phyloP scores from a whole-genome alignment of 2,329 filamentous ascomycete genomes.

The Fusarium succisae region DNA sequence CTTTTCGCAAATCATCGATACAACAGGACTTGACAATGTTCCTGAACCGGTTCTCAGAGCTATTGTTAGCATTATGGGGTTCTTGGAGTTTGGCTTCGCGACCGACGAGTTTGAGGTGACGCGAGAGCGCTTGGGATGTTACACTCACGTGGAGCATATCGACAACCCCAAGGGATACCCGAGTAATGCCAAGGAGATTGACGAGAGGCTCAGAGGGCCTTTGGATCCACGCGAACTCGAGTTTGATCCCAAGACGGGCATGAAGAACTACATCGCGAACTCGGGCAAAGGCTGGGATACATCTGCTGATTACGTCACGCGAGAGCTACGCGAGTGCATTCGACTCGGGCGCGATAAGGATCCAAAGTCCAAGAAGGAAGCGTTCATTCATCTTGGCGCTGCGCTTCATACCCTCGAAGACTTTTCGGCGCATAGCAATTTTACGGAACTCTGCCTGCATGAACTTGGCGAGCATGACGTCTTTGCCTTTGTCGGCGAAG shows the following conservation, averaged over 20 bases:
- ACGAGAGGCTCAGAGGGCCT: conserved; percentile 54
- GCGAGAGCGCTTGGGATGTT: conserved; percentile 77
- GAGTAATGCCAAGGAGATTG: conserved; percentile 77
- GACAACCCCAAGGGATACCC: conserved; percentile 83
- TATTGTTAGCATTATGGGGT: conserved; percentile 45
- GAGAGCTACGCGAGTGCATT: conserved; percentile 73
- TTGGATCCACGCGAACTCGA: conserved; percentile 67
- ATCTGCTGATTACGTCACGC: conserved; percentile 80
- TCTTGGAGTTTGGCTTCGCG: conserved; percentile 66
- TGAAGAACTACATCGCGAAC: conserved; percentile 98
- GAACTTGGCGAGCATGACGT: conserved; percentile 75
- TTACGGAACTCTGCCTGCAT: conserved; percentile 75
- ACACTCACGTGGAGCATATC: conserved; percentile 76
- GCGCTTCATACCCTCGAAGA: conserved; percentile 78
- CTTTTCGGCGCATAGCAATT: conserved; percentile 74
- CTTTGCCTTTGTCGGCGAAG: conserved; percentile 59
- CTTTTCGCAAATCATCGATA: conserved; percentile 81
- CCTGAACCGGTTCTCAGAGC: conserved; percentile 43
- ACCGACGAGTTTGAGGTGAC: conserved; percentile 85
- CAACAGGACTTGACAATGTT: conserved; percentile 51
- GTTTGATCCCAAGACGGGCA: conserved; percentile 77
- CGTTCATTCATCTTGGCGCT: conserved; percentile 65
- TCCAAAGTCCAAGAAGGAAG: conserved; percentile 30
- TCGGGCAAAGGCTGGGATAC: conserved; percentile 80
- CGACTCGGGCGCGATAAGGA: conserved; percentile 67